Percentiles rank a stretch among this genome's conserved stretches.
These are phyloP conservation scores for Mallotus japonicus DNA, from an alignment of 441 rosid species.

Conservation along the genomic window DNA sequence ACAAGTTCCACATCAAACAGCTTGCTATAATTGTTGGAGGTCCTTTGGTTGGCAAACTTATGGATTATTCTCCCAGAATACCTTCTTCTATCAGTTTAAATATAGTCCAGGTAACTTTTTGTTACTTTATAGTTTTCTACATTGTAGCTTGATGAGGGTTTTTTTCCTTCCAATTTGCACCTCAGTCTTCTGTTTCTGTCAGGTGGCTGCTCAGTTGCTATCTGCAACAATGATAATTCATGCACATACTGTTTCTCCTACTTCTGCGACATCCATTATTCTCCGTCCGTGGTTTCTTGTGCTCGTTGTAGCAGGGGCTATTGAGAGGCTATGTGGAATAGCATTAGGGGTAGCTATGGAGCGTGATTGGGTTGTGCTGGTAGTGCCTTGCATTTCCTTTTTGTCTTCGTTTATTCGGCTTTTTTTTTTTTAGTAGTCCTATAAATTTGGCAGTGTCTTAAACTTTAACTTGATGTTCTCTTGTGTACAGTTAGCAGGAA, in stretches of 20 bases:
- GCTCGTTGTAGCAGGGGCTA: slow-evolving; percentile 63
- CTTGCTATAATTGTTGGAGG: slow-evolving; percentile 74
- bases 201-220: slow-evolving; percentile 83
- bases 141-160: slow-evolving; percentile 4
- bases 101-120: slow-evolving; percentile 57
- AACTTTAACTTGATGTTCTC: not conserved
- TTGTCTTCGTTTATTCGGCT: slow-evolving; percentile 1
- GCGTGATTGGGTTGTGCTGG: slow-evolving; percentile 97
- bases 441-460: slow-evolving; percentile 8
- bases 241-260: slow-evolving; percentile 54
- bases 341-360: slow-evolving; percentile 88
- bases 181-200: slow-evolving; percentile 27
- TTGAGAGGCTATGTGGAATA: slow-evolving; percentile 80
- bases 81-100: slow-evolving; percentile 74
- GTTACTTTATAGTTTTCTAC: not conserved
- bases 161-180: not conserved
- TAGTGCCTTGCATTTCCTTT: slow-evolving; percentile 31
- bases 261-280: slow-evolving; percentile 60
- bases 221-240: slow-evolving; percentile 83
- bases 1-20: slow-evolving; percentile 32
- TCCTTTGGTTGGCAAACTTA: slow-evolving; percentile 79
- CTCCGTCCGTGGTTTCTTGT: slow-evolving; percentile 76
- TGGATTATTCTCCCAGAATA: slow-evolving; percentile 89
- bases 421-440: slow-evolving; percentile 5
- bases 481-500: slow-evolving; percentile 71